Conservation (phyloP, 805 yeast genomes). For the Wilhelminamyces savonicus region DNA sequence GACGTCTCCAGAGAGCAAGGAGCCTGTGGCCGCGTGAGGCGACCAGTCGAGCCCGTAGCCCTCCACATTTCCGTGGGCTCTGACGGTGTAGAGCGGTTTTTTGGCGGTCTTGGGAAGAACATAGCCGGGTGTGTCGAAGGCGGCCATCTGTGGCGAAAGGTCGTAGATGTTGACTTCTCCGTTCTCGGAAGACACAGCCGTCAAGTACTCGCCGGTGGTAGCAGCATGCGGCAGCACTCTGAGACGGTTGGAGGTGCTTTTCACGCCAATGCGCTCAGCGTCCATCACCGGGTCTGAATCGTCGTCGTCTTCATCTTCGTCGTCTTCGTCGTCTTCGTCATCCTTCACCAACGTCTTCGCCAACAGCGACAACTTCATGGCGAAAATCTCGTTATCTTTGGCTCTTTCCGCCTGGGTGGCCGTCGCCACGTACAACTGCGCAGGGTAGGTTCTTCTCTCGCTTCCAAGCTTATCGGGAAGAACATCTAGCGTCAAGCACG, state of each 20-base stretch:
- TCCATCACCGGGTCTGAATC: conserved; percentile 84
- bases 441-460: conserved; percentile 88
- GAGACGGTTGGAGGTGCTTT: conserved; percentile 82
- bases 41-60: conserved; percentile 98
- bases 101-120: conserved; percentile 70
- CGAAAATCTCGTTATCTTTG: conserved; percentile 82
- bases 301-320: conserved; percentile 61
- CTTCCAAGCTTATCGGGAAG: conserved; percentile 81
- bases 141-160: conserved; percentile 67
- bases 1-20: conserved; percentile 82
- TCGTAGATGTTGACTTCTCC: conserved; percentile 90
- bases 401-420: conserved; percentile 89
- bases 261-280: conserved; percentile 70
- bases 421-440: conserved; percentile 75
- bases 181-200: conserved; percentile 83
- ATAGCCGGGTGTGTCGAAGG: conserved; percentile 85
- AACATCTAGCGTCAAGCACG: conserved; percentile 86
- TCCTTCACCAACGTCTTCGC: conserved; percentile 83
- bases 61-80: conserved; percentile 88
- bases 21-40: conserved; percentile 72
- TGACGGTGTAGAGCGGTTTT: conserved; percentile 76
- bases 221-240: conserved; percentile 76
- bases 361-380: conserved; percentile 76
- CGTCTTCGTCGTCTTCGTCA: conserved; percentile 67
- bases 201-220: conserved; percentile 69